phyloP scores from a whole-genome alignment of 495 filamentous ascomycete species.

The Aspergillus diversus region DNA sequence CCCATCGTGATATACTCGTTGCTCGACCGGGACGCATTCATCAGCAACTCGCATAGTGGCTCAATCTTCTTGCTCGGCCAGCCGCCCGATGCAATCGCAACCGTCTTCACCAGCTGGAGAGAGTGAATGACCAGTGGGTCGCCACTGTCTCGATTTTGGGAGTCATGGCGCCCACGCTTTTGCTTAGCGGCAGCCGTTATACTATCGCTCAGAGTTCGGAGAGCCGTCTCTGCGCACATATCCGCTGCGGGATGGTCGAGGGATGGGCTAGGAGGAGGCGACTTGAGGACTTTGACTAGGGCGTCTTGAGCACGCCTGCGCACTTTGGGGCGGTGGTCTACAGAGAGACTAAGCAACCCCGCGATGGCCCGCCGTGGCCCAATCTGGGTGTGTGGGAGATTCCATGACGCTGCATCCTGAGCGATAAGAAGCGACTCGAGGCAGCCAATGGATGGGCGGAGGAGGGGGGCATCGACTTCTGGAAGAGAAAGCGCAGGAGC shows the following conservation, averaged over 20 bases:
- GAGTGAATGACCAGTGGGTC: conserved; percentile 89
- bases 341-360: conserved; percentile 78
- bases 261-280: conserved; percentile 83
- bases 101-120: conserved; percentile 84
- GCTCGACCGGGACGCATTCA: conserved; percentile 81
- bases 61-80: conserved; percentile 99
- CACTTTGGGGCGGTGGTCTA: conserved; percentile 92
- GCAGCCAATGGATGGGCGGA: conserved; percentile 88
- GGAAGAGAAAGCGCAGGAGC: conserved; percentile 77
- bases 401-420: conserved; percentile 87
- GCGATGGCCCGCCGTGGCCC: conserved; percentile 87
- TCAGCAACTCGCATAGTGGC: conserved; percentile 81
- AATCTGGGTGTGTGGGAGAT: conserved; percentile 77
- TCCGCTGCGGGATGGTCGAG: conserved; percentile 91
- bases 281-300: conserved; percentile 76
- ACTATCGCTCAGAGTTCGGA: conserved; percentile 73
- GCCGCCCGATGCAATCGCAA: conserved; percentile 82
- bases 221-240: conserved; percentile 90
- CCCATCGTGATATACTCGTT: conserved; percentile 96
- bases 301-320: conserved; percentile 93
- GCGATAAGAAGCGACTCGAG: conserved; percentile 85
- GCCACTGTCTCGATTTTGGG: conserved; percentile 55
- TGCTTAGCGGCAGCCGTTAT: conserved; percentile 65
- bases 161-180: conserved; percentile 56
- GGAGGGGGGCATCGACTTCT: conserved; percentile 85